These are phyloP conservation scores for Kuraishia floccosa DNA, from an alignment of 805 yeast genomes.

Conservation along the genomic window DNA sequence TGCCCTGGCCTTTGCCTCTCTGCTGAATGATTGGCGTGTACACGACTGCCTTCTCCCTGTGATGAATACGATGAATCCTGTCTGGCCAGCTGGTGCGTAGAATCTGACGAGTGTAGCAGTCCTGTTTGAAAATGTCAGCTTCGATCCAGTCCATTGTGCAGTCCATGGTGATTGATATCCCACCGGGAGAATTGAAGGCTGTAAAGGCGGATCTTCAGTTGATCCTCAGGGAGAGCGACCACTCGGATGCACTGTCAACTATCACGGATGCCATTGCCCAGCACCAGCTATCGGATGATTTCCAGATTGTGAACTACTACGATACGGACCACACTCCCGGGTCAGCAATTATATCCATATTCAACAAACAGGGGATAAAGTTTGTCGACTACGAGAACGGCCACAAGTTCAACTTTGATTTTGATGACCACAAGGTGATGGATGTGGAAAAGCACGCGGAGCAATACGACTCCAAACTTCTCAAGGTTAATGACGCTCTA, in stretches of 20 bases:
- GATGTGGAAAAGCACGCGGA: conserved; percentile 31
- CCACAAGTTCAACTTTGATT: conserved; percentile 48
- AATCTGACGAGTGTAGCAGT: too few relatives aligned
- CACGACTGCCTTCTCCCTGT: too few relatives aligned
- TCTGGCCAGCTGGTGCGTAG: too few relatives aligned
- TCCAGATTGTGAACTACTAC: conserved; percentile 19
- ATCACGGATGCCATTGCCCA: conserved; percentile 14
- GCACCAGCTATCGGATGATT: conserved; percentile 14
- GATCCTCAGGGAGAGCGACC: conserved; percentile 11
- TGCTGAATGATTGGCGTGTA: too few relatives aligned
- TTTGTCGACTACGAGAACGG: conserved; percentile 41
- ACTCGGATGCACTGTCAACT: conserved; percentile 6
- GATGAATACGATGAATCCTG: too few relatives aligned
- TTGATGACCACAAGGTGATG: conserved; percentile 31
- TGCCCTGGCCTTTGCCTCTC: too few relatives aligned
- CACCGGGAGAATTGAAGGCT: conserved; percentile 39
- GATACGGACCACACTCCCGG: too few relatives aligned
- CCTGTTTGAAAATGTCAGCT: too few relatives aligned
- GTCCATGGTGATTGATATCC: conserved; percentile 34
- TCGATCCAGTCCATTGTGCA: conserved; percentile 15
- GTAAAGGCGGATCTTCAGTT: conserved; percentile 15
- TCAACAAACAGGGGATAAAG: conserved; percentile 37
- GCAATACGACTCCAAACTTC: conserved; percentile 10
- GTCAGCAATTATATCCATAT: conserved; percentile 28
- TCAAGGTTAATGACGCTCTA: not conserved